phyloP scores from a whole-genome alignment of 345 rosid genomes.

The Jatropha curcas region DNA sequence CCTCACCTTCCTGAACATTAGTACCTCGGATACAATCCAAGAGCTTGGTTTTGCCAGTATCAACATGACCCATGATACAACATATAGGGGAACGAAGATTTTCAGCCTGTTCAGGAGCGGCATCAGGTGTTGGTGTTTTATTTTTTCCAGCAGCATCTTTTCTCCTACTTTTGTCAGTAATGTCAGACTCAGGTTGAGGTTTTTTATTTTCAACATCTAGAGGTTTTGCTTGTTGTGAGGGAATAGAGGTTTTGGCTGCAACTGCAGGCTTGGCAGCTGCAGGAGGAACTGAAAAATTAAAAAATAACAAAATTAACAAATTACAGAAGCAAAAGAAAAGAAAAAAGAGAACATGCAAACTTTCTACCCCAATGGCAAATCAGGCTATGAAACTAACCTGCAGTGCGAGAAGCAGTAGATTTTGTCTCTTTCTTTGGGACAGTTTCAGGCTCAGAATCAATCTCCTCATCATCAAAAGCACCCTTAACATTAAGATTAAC shows the following conservation, averaged over 20 bases:
- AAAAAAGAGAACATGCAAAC: background rate
- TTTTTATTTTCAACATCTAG: conserved; percentile 36
- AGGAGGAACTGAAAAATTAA: conserved; percentile 18
- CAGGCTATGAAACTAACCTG: conserved; percentile 39
- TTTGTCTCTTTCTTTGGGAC: conserved; percentile 54
- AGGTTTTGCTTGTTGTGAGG: conserved; percentile 31
- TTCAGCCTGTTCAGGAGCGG: conserved; percentile 42
- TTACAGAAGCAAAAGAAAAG: conserved; percentile 1
- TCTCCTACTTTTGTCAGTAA: conserved; percentile 31
- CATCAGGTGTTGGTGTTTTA: conserved; percentile 36
- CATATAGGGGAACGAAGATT: conserved; percentile 91
- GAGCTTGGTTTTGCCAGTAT: conserved; percentile 95
- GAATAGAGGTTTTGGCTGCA: conserved; percentile 31
- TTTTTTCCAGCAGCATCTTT: conserved; percentile 37
- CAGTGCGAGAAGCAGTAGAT: conserved; percentile 32
- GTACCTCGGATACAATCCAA: conserved; percentile 96
- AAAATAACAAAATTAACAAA: background rate
- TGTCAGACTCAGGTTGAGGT: conserved; percentile 36
- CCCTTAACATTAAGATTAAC: conserved; percentile 72
- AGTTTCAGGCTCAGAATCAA: conserved; percentile 57
- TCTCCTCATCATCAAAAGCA: conserved; percentile 91
- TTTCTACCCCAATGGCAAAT: background rate
- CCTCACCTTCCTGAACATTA: conserved; percentile 99
- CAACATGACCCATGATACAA: conserved; percentile 98
- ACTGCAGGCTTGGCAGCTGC: conserved; percentile 37